Conservation (phyloP, 495 filamentous ascomycete species). For the Peziza echinospora region DNA sequence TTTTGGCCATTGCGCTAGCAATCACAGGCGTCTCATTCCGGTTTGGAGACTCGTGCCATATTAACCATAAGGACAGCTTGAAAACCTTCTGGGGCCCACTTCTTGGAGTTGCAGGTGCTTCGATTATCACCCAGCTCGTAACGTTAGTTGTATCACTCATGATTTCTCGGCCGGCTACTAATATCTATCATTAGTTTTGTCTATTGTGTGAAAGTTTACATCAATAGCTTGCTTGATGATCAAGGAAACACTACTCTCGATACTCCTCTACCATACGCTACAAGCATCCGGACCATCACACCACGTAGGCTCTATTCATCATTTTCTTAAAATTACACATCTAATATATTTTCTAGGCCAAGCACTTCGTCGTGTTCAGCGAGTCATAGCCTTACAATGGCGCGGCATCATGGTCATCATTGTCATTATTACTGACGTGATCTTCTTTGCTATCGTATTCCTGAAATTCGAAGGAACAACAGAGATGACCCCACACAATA, state of each 20-base stretch:
- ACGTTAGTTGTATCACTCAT: constrained; percentile 20
- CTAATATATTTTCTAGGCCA: too few species aligned
- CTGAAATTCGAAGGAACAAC: constrained; percentile 59
- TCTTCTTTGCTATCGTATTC: constrained; percentile 82
- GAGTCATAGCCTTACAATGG: constrained; percentile 88
- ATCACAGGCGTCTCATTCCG: constrained; percentile 86
- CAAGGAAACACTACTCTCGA: constrained; percentile 36
- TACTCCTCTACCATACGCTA: constrained; percentile 52
- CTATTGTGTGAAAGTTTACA: constrained; percentile 88
- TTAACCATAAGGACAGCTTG: constrained; percentile 62
- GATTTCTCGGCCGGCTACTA: constrained; percentile 1
- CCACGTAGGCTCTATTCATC: too few species aligned
- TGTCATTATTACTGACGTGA: constrained; percentile 68
- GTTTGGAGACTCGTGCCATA: constrained; percentile 76
- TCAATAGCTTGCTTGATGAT: constrained; percentile 58
- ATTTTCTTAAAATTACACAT: too few species aligned
- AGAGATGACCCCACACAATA: constrained; percentile 30
- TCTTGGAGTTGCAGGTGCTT: constrained; percentile 51
- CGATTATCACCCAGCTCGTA: constrained; percentile 52
- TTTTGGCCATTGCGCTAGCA: constrained; percentile 49
- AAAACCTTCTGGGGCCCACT: constrained; percentile 81
- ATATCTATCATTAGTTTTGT: constrained; percentile 41
- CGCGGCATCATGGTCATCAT: constrained; percentile 68
- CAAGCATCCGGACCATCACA: constrained; percentile 61
- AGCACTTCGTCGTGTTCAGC: constrained; percentile 62